Evolutionary conservation across 805 yeast genomes (phyloP).

Genomic region (Candida insectorum): DNA sequence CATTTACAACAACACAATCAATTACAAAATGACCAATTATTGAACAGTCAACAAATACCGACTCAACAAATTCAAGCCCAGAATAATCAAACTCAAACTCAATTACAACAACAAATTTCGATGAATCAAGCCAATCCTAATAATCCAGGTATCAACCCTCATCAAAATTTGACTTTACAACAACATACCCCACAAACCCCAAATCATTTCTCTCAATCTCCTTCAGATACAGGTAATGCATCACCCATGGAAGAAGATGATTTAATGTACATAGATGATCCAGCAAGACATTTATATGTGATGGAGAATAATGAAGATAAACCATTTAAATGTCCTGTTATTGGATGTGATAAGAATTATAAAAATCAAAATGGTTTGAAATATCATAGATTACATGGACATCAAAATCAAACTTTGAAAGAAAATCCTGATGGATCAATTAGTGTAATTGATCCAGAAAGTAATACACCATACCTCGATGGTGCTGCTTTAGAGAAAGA

Average conservation of each 20-base stretch:
- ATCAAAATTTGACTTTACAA: slow-evolving; percentile 7
- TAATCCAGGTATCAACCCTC: slow-evolving; percentile 2
- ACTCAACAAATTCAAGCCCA: slow-evolving; percentile 8
- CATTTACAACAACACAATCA: slow-evolving; percentile 14
- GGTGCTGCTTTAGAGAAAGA: slow-evolving; percentile 95
- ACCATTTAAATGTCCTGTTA: slow-evolving; percentile 96
- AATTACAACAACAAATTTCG: slow-evolving; percentile 9
- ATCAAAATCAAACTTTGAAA: slow-evolving; percentile 88
- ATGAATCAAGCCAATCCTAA: not conserved
- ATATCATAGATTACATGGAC: slow-evolving; percentile 94
- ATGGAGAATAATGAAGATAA: slow-evolving; percentile 89
- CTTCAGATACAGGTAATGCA: slow-evolving; percentile 14
- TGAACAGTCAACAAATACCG: slow-evolving; percentile 11
- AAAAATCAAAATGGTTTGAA: slow-evolving; percentile 97
- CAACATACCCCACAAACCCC: slow-evolving; percentile 15
- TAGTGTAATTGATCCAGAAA: slow-evolving; percentile 87
- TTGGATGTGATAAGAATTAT: slow-evolving; percentile 96
- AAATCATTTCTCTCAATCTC: slow-evolving; percentile 15
- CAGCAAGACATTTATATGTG: slow-evolving; percentile 90
- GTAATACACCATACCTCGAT: slow-evolving; percentile 85
- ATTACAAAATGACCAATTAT: slow-evolving; percentile 14
- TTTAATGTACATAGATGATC: slow-evolving; percentile 90
- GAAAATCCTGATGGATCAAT: slow-evolving; percentile 92
- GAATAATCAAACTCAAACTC: not conserved
- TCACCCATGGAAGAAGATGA: slow-evolving; percentile 47